These are phyloP conservation scores for Fomitopsis pulvina DNA, from an alignment of 768 basidiomycete genomes.

Conservation along the genomic window DNA sequence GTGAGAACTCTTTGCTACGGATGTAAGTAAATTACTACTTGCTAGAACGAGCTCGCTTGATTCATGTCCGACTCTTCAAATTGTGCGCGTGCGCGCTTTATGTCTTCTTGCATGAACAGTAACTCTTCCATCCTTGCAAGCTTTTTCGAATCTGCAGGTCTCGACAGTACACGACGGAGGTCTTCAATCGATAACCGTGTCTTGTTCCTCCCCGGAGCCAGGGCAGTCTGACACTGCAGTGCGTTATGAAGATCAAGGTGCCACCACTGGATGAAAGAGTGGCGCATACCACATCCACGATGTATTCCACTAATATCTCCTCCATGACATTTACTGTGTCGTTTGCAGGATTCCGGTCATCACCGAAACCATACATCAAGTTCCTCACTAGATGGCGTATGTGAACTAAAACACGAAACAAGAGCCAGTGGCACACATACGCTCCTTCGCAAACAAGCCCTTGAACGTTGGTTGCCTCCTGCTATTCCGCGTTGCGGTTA, in stretches of 20 bases:
- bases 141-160: slow-evolving; percentile 88
- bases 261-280: background rate
- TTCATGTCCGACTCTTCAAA: slow-evolving; percentile 55
- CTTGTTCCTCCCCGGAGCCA: slow-evolving; percentile 56
- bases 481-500: slow-evolving; percentile 36
- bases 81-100: slow-evolving; percentile 79
- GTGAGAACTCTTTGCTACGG: too few relatives aligned
- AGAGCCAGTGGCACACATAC: slow-evolving; percentile 38
- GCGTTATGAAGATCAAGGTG: background rate
- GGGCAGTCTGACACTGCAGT: slow-evolving; percentile 64
- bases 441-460: slow-evolving; percentile 76
- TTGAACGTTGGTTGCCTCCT: slow-evolving; percentile 64
- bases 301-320: slow-evolving; percentile 86
- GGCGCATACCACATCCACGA: slow-evolving; percentile 76
- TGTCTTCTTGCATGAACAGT: slow-evolving; percentile 90
- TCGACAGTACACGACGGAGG: slow-evolving; percentile 69
- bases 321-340: slow-evolving; percentile 92
- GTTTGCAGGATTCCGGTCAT: slow-evolving; percentile 80
- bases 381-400: slow-evolving; percentile 51
- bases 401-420: too few relatives aligned
- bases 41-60: slow-evolving; percentile 24
- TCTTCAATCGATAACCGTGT: slow-evolving; percentile 82
- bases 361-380: slow-evolving; percentile 92
- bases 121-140: slow-evolving; percentile 89
- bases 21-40: background rate